Evolutionary conservation across 2,329 filamentous ascomycete species (phyloP).

Genomic region (Epichloe sibirici): DNA sequence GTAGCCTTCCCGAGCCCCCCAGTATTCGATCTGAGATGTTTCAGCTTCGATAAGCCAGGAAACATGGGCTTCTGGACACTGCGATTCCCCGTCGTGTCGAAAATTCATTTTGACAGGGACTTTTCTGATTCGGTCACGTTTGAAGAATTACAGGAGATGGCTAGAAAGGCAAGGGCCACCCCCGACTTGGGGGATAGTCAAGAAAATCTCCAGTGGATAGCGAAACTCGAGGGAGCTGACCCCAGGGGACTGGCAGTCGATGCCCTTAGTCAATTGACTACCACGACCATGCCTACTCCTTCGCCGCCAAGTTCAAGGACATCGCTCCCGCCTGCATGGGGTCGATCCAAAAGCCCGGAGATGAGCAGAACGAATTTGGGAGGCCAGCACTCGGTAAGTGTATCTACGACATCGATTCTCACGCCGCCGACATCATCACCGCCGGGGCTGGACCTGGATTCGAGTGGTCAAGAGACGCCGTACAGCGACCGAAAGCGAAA

Average conservation of each 20-base stretch:
- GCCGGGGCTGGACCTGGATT: not conserved
- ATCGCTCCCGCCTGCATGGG: not conserved
- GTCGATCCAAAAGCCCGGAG: not conserved
- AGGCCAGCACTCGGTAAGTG: not conserved
- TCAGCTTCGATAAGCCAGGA: slow-evolving; percentile 62
- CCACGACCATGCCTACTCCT: slow-evolving; percentile 23
- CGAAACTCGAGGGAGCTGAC: slow-evolving; percentile 44
- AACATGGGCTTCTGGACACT: slow-evolving; percentile 61
- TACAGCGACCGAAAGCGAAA: slow-evolving; percentile 6
- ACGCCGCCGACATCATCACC: slow-evolving; percentile 9
- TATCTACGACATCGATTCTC: slow-evolving; percentile 1
- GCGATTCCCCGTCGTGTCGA: slow-evolving; percentile 64
- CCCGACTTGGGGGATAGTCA: slow-evolving; percentile 42
- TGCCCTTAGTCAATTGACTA: slow-evolving; percentile 32
- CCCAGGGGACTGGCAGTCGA: slow-evolving; percentile 31
- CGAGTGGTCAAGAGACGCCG: not conserved
- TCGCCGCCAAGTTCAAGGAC: slow-evolving; percentile 15
- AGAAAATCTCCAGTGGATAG: slow-evolving; percentile 49
- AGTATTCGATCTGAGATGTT: slow-evolving; percentile 70
- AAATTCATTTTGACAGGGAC: slow-evolving; percentile 65
- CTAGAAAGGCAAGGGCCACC: slow-evolving; percentile 39
- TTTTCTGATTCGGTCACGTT: slow-evolving; percentile 59
- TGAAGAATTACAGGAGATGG: slow-evolving; percentile 55
- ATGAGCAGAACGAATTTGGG: not conserved
- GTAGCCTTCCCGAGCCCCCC: slow-evolving; percentile 56